A percentile compares a stretch with the other conserved stretches of the same genome.
Evolutionary conservation across 2,329 filamentous ascomycete genomes (phyloP).

Genomic region (Davidsoniella virescens): DNA sequence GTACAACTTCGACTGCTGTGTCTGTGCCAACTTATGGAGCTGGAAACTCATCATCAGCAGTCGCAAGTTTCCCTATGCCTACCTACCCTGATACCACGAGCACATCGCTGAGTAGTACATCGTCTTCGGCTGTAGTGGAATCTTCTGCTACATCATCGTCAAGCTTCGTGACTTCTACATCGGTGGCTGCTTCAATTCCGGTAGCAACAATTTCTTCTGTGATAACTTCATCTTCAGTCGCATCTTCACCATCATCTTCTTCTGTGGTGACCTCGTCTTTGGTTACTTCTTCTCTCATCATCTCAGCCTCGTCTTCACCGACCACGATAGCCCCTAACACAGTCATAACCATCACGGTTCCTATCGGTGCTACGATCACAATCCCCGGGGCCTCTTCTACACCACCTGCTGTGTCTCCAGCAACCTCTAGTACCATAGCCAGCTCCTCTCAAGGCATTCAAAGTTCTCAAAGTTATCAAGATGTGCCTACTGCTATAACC

Average conservation of each 20-base stretch:
- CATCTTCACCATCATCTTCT: too few species aligned
- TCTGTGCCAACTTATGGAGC: not conserved
- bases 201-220: not conserved
- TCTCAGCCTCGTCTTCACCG: not conserved
- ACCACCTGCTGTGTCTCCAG: not conserved
- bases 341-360: too few species aligned
- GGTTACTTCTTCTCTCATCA: not conserved
- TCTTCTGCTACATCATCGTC: not conserved
- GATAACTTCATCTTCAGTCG: not conserved
- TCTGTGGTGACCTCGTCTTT: too few species aligned
- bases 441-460: not conserved
- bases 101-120: not conserved
- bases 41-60: not conserved
- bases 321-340: too few species aligned
- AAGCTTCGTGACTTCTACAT: not conserved
- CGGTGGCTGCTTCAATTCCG: not conserved
- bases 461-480: not conserved
- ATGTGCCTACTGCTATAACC: conserved; percentile 27
- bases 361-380: too few species aligned
- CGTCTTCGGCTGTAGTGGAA: too few species aligned
- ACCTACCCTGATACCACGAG: not conserved
- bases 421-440: conserved; percentile 19
- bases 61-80: not conserved
- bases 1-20: not conserved
- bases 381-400: not conserved